These are phyloP conservation scores for Globisporangium paddicum DNA, from an alignment of 352 stramenopile species.

Conservation along the genomic window DNA sequence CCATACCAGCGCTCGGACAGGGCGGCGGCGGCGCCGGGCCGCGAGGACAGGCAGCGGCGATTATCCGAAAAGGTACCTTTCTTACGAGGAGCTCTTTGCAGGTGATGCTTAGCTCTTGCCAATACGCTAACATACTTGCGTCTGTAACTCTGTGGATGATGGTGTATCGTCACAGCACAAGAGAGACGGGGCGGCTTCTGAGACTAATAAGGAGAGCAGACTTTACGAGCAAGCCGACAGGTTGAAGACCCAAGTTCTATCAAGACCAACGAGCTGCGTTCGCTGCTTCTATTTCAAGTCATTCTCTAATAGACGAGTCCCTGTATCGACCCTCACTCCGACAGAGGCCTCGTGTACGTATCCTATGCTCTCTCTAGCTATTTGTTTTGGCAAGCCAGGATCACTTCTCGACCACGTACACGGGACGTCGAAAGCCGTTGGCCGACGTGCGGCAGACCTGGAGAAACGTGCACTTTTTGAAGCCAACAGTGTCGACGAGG, in stretches of 20 bases:
- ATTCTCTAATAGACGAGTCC: not conserved
- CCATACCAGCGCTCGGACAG: conserved; percentile 67
- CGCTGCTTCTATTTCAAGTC: not conserved
- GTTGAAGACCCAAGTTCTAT: not conserved
- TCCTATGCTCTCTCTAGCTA: not conserved
- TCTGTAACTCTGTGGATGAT: not conserved
- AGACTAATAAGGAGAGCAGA: conserved; percentile 10
- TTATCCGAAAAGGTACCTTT: conserved; percentile 69
- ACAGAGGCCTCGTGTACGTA: not conserved
- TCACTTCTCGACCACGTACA: conserved; percentile 73
- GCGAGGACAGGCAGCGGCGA: conserved; percentile 69
- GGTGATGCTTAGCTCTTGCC: not conserved
- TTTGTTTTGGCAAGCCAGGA: not conserved
- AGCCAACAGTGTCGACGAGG: conserved; percentile 54
- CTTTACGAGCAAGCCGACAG: not conserved
- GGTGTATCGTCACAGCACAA: conserved; percentile 30
- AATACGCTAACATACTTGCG: not conserved
- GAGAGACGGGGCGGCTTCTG: conserved; percentile 43
- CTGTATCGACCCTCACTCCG: not conserved
- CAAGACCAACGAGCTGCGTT: not conserved
- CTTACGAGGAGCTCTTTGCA: not conserved
- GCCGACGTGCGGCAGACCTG: conserved; percentile 72
- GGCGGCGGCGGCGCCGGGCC: conserved; percentile 54
- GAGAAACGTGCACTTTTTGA: conserved; percentile 62
- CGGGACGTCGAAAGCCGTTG: conserved; percentile 67